Conservation (phyloP, 208 protist species). For the Jaenimonas drosophilae region DNA sequence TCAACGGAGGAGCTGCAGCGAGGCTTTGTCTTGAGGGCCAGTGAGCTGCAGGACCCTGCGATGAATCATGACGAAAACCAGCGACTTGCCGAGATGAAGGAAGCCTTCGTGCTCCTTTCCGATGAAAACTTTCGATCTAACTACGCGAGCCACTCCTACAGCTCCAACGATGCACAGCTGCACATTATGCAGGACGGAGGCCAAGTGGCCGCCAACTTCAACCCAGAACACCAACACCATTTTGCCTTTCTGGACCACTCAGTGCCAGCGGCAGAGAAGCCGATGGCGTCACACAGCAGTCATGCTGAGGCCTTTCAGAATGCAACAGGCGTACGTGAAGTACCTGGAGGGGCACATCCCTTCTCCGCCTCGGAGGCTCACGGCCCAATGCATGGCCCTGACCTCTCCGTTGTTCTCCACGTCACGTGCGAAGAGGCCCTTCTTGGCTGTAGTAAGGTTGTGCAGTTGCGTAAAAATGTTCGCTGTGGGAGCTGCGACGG, state of each 20-base stretch:
- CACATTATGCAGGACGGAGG: constrained; percentile 69
- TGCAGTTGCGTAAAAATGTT: constrained; percentile 30
- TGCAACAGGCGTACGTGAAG: constrained; percentile 19
- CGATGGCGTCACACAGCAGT: too few species aligned
- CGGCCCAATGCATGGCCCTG: constrained; percentile 26
- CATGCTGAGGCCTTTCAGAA: constrained; percentile 30
- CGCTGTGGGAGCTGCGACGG: constrained; percentile 46
- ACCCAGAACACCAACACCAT: constrained; percentile 64
- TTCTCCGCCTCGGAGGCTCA: constrained; percentile 23
- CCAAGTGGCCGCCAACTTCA: constrained; percentile 63
- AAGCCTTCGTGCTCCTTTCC: constrained; percentile 46
- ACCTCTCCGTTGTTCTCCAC: constrained; percentile 50
- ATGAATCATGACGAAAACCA: constrained; percentile 26
- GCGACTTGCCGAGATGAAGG: constrained; percentile 32
- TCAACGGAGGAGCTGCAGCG: constrained; percentile 50
- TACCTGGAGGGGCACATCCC: constrained; percentile 1
- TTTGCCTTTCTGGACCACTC: constrained; percentile 68
- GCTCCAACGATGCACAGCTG: constrained; percentile 68
- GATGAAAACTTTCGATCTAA: constrained; percentile 38
- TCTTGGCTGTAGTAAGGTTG: constrained; percentile 32
- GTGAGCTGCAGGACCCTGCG: constrained; percentile 45
- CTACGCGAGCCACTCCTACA: constrained; percentile 55
- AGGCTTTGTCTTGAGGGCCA: constrained; percentile 46
- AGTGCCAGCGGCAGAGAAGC: constrained; percentile 8
- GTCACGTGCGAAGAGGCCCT: constrained; percentile 72